Evolutionary conservation across 1,139 yeast genomes (phyloP).

Genomic region (Debaryomyces singareniensis): DNA sequence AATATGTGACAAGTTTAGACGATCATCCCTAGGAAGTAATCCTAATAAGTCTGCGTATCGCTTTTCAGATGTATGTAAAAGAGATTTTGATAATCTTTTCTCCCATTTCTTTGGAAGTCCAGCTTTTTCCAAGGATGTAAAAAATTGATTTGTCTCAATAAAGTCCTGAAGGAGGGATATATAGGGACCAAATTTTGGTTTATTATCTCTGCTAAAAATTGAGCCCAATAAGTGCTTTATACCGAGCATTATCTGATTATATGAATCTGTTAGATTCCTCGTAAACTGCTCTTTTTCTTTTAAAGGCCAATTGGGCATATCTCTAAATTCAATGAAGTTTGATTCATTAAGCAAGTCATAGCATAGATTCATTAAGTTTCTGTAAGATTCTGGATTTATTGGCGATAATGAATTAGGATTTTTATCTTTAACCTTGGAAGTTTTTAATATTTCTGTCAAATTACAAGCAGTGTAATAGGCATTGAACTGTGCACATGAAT

Average conservation of each 20-base stretch:
- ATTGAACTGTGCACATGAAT: constrained; percentile 45
- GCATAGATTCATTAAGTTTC: constrained; percentile 23
- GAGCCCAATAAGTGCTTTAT: constrained; percentile 39
- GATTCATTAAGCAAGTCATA: constrained; percentile 26
- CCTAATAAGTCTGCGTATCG: constrained; percentile 55
- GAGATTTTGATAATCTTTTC: constrained; percentile 39
- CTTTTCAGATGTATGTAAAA: constrained; percentile 48
- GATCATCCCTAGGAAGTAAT: constrained; percentile 59
- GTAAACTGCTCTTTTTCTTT: constrained; percentile 51
- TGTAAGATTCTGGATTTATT: constrained; percentile 23
- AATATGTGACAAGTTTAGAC: constrained; percentile 52
- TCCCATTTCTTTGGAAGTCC: constrained; percentile 47
- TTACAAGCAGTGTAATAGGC: constrained; percentile 51
- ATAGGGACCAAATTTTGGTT: constrained; percentile 59
- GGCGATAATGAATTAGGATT: constrained; percentile 22
- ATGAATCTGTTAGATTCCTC: constrained; percentile 40
- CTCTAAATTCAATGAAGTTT: constrained; percentile 30
- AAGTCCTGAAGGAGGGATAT: constrained; percentile 46
- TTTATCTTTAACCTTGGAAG: constrained; percentile 15
- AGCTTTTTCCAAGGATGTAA: constrained; percentile 26
- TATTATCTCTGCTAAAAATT: constrained; percentile 41
- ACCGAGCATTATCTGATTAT: constrained; percentile 41
- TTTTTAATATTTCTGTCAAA: constrained; percentile 30
- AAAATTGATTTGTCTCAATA: constrained; percentile 45
- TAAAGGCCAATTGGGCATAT: constrained; percentile 35